A percentile compares a stretch with the other conserved stretches of the same genome.
Conservation (phyloP, 2,329 filamentous ascomycete genomes). For the Nemania serpens region DNA sequence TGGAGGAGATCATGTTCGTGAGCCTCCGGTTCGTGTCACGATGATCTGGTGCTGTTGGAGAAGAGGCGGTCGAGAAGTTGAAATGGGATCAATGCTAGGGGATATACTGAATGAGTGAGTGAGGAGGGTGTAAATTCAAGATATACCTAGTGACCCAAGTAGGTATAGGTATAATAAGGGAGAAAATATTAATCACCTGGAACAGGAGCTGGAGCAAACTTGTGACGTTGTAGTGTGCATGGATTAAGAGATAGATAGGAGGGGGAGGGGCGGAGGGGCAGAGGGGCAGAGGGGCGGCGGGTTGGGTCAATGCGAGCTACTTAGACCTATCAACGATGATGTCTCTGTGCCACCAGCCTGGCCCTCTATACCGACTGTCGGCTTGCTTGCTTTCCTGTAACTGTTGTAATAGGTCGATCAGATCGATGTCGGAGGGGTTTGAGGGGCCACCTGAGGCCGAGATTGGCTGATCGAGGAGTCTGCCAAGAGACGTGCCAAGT, state of each 20-base stretch:
- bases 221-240: constrained; percentile 10
- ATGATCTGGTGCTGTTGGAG: background rate
- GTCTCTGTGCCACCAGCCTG: background rate
- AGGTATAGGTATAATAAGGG: background rate
- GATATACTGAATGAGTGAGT: background rate
- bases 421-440: constrained; percentile 9
- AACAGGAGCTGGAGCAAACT: constrained; percentile 1
- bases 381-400: background rate
- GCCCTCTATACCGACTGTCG: background rate
- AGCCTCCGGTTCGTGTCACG: constrained; percentile 26
- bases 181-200: background rate
- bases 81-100: background rate
- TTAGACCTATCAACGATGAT: background rate
- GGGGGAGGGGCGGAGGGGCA: constrained; percentile 23
- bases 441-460: constrained; percentile 13
- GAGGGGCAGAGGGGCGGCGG: background rate
- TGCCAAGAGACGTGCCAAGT: constrained; percentile 24
- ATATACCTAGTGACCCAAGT: too few relatives aligned
- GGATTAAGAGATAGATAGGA: constrained; percentile 2
- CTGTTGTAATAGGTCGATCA: constrained; percentile 2
- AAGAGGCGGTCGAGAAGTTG: background rate
- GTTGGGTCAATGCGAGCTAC: constrained; percentile 6
- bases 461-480: constrained; percentile 26
- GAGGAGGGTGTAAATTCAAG: background rate
- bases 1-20: constrained; percentile 52